Base-by-base conservation (phyloP, 345 rosid species). In the Raphanus sativus region DNA sequence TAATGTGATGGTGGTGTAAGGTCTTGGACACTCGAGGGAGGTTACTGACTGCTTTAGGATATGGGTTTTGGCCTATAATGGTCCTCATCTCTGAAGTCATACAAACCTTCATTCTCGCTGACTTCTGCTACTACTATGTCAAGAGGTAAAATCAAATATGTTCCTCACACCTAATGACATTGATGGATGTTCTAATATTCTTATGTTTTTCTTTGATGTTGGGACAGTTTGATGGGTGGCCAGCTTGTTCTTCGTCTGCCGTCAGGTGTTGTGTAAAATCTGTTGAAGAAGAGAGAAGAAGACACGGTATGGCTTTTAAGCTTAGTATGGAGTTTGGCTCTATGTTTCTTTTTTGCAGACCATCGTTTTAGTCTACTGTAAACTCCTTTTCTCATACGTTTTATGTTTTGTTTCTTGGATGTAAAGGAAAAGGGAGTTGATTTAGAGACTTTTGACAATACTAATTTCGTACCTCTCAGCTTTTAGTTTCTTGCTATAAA, bases 221-320 rank as follows among this genome's bases (percentile, higher is more conserved):
- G 16, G 75, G 17, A 50, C 87, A 93, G 98, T 70, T 83, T 93
- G 21, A 62, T 91, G 73, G 98, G 97, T 50, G 98, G 97, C 40
- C 97, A 89, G 66, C 96, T 93, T 3, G 90, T 91, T 79, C 91
- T 93, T 26, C 94, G 97, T 59, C 90, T 93, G 26, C 98, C 98
- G 10, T 88, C 98, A 16, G 97, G 93, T 33, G 97, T 91, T 50
- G 98, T 93, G 71, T 91, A 56, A 81, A 67, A 52, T 36, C 13
- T 67, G 77, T 42, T 61, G 65, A 13, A 60, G 59, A 25, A 40
- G 56, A 75, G 69, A 69, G n/a, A 70, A 71, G 73, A 50, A 26
- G 26, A 30, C 17, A 72, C 30, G 28, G 2, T 72, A 3, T 71
- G 50, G 58, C 30, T 67, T 55, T 50, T 50, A 6, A 67, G 59